A percentile compares a stretch with the other conserved stretches of the same genome.
These are phyloP conservation scores for Aspergillus diversus DNA, from an alignment of 495 filamentous ascomycete genomes.

Conservation along the genomic window DNA sequence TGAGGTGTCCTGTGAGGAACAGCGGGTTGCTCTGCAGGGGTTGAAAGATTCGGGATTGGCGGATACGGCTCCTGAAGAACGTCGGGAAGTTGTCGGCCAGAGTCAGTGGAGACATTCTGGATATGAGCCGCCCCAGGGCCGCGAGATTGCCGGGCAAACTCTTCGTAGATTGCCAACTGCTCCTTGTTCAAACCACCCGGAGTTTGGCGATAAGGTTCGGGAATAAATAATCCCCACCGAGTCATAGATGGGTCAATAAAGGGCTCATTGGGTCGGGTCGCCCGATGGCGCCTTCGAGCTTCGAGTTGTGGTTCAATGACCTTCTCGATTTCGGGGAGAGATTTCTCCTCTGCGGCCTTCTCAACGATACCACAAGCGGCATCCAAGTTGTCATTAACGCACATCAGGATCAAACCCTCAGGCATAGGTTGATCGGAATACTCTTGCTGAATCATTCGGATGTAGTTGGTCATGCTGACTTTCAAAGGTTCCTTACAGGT, in stretches of 20 bases:
- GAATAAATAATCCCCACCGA: conserved; percentile 86
- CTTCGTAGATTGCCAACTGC: conserved; percentile 93
- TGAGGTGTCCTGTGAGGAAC: conserved; percentile 71
- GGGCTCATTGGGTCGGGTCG: conserved; percentile 72
- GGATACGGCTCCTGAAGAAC: conserved; percentile 83
- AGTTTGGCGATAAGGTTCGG: conserved; percentile 82
- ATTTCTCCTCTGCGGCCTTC: conserved; percentile 89
- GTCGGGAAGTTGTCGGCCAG: conserved; percentile 66
- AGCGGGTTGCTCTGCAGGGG: conserved; percentile 78
- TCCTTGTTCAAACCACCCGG: conserved; percentile 83
- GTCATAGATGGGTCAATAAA: conserved; percentile 80
- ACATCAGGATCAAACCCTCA: conserved; percentile 91
- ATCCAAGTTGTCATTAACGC: conserved; percentile 97
- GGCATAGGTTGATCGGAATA: conserved; percentile 75
- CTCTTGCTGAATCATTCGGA: conserved; percentile 75
- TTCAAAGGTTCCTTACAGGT: conserved; percentile 96
- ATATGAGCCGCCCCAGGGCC: conserved; percentile 55
- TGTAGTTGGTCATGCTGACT: conserved; percentile 94
- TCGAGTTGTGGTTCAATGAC: conserved; percentile 79
- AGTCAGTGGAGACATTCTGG: conserved; percentile 61
- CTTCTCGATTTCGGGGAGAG: conserved; percentile 90
- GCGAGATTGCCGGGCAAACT: conserved; percentile 84
- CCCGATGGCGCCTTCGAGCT: conserved; percentile 70
- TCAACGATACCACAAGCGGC: conserved; percentile 90
- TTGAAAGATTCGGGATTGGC: conserved; percentile 73